These are phyloP conservation scores for Flaveria bidentis DNA, from an alignment of 129 eudicot genomes.

Conservation along the genomic window DNA sequence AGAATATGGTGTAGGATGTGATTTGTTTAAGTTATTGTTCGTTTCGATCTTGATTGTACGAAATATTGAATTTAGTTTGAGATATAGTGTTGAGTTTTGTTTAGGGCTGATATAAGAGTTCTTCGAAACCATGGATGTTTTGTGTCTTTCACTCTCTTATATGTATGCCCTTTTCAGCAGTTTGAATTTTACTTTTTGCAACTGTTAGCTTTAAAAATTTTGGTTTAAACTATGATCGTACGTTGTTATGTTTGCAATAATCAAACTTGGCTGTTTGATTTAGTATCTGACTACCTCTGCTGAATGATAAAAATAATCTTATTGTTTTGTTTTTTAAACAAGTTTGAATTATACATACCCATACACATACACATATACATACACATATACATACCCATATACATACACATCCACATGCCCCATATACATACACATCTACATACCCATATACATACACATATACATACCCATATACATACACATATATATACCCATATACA, in stretches of 20 bases:
- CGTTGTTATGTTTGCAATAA: neutral
- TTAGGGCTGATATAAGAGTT: conserved; percentile 15
- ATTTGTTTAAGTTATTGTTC: conserved; percentile 10
- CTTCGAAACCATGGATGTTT: neutral
- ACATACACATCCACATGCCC: no score
- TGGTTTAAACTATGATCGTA: neutral
- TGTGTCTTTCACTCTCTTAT: neutral
- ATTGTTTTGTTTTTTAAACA: no score
- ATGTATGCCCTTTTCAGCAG: neutral
- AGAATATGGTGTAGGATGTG: conserved; percentile 12
- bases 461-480: no score
- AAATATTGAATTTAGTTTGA: conserved; percentile 19
- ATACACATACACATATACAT: no score
- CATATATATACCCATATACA: no score
- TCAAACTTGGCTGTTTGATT: no score
- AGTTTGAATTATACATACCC: no score
- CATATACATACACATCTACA: no score
- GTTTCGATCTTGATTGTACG: conserved; percentile 19
- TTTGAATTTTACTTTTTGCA: neutral
- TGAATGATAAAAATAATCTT: no score
- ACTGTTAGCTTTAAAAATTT: neutral
- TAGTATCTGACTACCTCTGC: no score
- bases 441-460: no score
- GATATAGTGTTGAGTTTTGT: conserved; percentile 31
- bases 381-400: no score